These are phyloP conservation scores for Whalleya microplaca DNA, from an alignment of 2,329 filamentous ascomycete genomes.

Conservation along the genomic window DNA sequence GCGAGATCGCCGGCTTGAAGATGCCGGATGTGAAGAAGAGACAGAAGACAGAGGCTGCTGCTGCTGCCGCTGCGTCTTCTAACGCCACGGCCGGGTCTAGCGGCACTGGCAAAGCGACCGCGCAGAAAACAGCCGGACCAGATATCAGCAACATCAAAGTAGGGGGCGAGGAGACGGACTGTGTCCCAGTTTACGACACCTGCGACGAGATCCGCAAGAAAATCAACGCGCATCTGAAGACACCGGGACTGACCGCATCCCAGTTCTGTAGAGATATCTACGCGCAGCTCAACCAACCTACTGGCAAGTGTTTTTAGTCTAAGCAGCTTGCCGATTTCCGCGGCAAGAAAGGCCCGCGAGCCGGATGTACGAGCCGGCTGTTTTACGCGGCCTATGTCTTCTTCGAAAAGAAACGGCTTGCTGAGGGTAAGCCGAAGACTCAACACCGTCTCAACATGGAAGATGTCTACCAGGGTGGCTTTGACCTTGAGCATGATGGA, in stretches of 20 bases:
- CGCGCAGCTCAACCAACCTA: constrained; percentile 40
- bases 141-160: constrained; percentile 48
- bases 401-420: constrained; percentile 62
- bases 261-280: constrained; percentile 50
- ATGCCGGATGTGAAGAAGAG: constrained; percentile 32
- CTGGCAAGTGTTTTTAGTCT: constrained; percentile 36
- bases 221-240: constrained; percentile 55
- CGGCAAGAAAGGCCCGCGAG: constrained; percentile 48
- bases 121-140: constrained; percentile 16
- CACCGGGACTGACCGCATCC: constrained; percentile 51
- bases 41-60: constrained; percentile 24
- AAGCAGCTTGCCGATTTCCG: constrained; percentile 53
- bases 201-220: constrained; percentile 62
- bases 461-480: constrained; percentile 13
- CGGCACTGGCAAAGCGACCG: not conserved
- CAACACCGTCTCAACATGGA: constrained; percentile 56
- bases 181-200: constrained; percentile 56
- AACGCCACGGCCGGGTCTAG: not conserved
- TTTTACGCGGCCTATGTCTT: constrained; percentile 62
- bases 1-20: constrained; percentile 27
- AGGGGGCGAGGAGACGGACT: constrained; percentile 45
- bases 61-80: constrained; percentile 4
- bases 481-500: constrained; percentile 15
- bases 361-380: constrained; percentile 49
- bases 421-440: constrained; percentile 55